Evolutionary conservation across 2,329 filamentous ascomycete genomes (phyloP), one percentile per base, ranked within the genome.

Genomic region (Chaetomiaceae sp.): DNA sequence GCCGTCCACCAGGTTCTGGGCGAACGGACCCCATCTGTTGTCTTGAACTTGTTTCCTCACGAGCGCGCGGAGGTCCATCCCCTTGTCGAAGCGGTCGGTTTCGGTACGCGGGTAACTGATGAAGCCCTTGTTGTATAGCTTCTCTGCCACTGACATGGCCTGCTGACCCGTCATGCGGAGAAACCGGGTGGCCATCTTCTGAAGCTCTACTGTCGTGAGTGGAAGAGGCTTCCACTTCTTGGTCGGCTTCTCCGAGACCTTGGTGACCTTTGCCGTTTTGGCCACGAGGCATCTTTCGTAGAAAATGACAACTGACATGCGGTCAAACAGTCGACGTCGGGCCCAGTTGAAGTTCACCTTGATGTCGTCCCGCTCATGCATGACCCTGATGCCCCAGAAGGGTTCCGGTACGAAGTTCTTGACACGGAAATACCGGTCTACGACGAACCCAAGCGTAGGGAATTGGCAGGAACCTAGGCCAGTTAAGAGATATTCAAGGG

Each of bases 71-170:
- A 99, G 76, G 64, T 97, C 85, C 73, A 97, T 96, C 4, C 80
- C 92, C 61, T 82, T 82, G 63, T 96, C 91, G 63, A 97, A 99
- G 27, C 92, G 87, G 67, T 99, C 93, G 0, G 93, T 99, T 68
- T 99, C 93, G 0, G 93, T 99, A 68, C 93, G 84, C 1, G 93
- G 93, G 68, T 99, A 99, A 68, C 91, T 96, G 69, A 99, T 96
- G 70, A 91, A 97, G 0, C 93, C 93, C 67, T 87, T 90, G 42
- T 90, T 91, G 72, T 99, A 99, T 2, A 99, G 79, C 5, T 75
- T 74, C 68, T 99, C 93, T 4, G 93, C 93, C 20, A 86, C 76
- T 43, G 78, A 85, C 91, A 99, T 96, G 39, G 95, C 89, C 53
- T 86, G 79, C 60, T 95, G 87, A 71, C 91, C 91, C 56, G 85